A percentile compares a stretch with the other conserved stretches of the same genome.
Conservation (phyloP, 805 yeast genomes). For the Candida cerambycidarum region DNA sequence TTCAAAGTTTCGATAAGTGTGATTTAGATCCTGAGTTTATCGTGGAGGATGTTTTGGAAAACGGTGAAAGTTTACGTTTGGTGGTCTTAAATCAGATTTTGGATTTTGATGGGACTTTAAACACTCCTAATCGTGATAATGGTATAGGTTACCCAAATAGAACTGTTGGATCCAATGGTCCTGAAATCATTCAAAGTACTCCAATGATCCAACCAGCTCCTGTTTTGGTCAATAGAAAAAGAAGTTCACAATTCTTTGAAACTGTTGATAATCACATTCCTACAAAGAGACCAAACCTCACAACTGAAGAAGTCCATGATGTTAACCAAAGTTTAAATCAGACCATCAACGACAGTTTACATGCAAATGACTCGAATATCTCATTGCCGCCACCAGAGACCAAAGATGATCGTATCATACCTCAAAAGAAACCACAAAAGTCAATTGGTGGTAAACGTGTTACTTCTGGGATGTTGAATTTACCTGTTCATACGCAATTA, state of each 20-base stretch:
- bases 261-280: constrained; percentile 24
- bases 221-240: constrained; percentile 18
- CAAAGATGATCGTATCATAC: constrained; percentile 21
- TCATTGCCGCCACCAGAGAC: constrained; percentile 39
- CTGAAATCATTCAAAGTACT: constrained; percentile 19
- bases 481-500: constrained; percentile 32
- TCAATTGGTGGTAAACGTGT: constrained; percentile 23
- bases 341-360: background rate
- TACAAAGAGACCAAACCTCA: constrained; percentile 18
- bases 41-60: constrained; percentile 61
- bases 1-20: constrained; percentile 68
- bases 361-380: constrained; percentile 20
- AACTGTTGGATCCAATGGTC: background rate
- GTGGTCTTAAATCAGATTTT: constrained; percentile 25
- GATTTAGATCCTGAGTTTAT: constrained; percentile 78
- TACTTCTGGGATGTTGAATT: constrained; percentile 43
- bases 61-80: constrained; percentile 36
- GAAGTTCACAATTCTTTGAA: constrained; percentile 25
- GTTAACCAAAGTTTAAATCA: background rate
- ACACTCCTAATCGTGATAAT: constrained; percentile 2
- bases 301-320: constrained; percentile 1
- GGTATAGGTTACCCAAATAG: no score
- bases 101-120: constrained; percentile 4
- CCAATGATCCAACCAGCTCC: constrained; percentile 27
- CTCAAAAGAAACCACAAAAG: constrained; percentile 24